These are phyloP conservation scores for Cutaneotrichosporon spelunceum DNA, from an alignment of 1,284 basidiomycete genomes.

Conservation along the genomic window DNA sequence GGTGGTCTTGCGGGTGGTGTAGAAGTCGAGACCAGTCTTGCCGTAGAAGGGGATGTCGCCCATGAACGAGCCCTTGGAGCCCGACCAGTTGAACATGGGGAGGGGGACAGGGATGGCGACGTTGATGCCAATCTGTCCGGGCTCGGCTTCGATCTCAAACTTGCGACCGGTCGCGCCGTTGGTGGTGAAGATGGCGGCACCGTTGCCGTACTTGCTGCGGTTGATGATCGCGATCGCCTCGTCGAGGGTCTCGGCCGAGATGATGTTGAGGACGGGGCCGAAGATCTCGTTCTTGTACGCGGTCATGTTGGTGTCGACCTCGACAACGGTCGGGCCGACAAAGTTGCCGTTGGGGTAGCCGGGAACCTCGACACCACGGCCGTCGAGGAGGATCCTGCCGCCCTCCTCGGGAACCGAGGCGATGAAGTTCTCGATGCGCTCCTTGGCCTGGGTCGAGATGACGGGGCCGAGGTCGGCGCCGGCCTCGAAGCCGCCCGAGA, in stretches of 20 bases:
- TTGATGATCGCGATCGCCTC: slow-evolving; percentile 90
- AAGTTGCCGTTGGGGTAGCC: slow-evolving; percentile 90
- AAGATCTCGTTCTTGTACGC: slow-evolving; percentile 97
- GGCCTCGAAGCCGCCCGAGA: slow-evolving; percentile 86
- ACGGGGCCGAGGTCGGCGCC: slow-evolving; percentile 86
- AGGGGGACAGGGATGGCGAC: slow-evolving; percentile 84
- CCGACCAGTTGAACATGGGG: slow-evolving; percentile 65
- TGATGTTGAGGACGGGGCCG: slow-evolving; percentile 79
- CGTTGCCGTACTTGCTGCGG: slow-evolving; percentile 81
- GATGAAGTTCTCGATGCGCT: slow-evolving; percentile 73
- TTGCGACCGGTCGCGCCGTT: slow-evolving; percentile 92
- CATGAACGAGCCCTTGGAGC: slow-evolving; percentile 67
- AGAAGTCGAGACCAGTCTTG: slow-evolving; percentile 54
- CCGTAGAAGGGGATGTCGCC: slow-evolving; percentile 91
- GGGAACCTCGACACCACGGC: slow-evolving; percentile 65
- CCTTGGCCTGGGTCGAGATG: slow-evolving; percentile 83
- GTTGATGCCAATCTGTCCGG: slow-evolving; percentile 92
- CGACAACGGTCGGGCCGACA: slow-evolving; percentile 87
- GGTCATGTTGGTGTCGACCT: slow-evolving; percentile 76
- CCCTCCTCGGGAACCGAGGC: slow-evolving; percentile 82
- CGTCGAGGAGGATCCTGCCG: slow-evolving; percentile 84
- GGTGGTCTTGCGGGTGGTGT: slow-evolving; percentile 40
- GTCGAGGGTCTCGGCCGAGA: slow-evolving; percentile 80
- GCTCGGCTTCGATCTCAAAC: slow-evolving; percentile 84
- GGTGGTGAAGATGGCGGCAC: slow-evolving; percentile 93